Evolutionary conservation across 2,329 filamentous ascomycete species (phyloP), one percentile per base, ranked within the genome.

Genomic region (Lecanoromycetidae sp.): DNA sequence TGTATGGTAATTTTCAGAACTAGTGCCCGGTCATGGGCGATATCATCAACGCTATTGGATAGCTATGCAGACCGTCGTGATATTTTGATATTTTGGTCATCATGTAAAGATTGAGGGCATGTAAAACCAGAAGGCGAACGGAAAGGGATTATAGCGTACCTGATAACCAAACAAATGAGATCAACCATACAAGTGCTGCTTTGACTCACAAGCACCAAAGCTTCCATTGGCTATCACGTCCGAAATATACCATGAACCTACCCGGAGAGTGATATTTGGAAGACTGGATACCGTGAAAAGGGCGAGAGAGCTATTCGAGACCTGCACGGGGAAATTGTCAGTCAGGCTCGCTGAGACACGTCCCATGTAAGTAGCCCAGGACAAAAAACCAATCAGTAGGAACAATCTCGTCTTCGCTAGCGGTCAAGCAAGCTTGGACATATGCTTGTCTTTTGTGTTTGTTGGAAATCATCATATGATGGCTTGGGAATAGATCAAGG

Each of bases 401-500:
- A 70, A 73, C 66, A 63, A 61, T 70, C 56, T 75, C 72, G 69
- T 75, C 72, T 69, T 67, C 48, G 60, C 59, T 60, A 58, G 59
- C 60, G 56, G 52, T 50, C 26, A 60, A 59, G 59, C 58, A 56
- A 56, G 79, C 87, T 93, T 81, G 75, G 87, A 93, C 86, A 93
- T 93, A 93, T 93, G 86, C 86, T 93, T 93, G 87, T 93, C 86
- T 78, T 79, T 82, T 69, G n/a, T 13, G 66, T 72, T 76, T 74
- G 82, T 87, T 77, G 29, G 34, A 30, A 25, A 75, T 91, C 85
- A 91, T 91, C 86, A 91, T 60, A 58, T 66, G 64, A 59, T 13
- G 35, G 30, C 7, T 44, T 43, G 22, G 29, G 34, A 9, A 33
- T 22, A 41, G 27, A n/a, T 13, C 27, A 23, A 30, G 35, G 7